Evolutionary conservation across 306 rosid genomes (phyloP).

Genomic region (Vachellia pachyceras): DNA sequence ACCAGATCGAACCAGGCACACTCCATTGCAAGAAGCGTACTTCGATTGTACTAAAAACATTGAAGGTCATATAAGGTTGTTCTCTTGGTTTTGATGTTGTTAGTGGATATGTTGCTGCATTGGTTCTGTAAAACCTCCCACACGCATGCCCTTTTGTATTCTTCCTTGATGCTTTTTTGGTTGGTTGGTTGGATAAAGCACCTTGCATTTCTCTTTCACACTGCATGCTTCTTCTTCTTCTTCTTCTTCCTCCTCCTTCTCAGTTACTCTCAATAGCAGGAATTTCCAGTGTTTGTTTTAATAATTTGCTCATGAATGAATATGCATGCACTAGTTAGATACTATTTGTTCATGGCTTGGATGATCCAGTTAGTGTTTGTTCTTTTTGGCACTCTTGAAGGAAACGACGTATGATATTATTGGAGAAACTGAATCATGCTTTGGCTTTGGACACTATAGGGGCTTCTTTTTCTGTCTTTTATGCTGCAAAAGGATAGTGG

Average conservation of each 20-base stretch:
- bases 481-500: conserved; percentile 21
- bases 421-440: not conserved
- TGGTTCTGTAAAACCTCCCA: conserved; percentile 51
- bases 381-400: not conserved
- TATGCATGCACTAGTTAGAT: not conserved
- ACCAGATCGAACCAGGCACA: too few species aligned
- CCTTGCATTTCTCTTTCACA: conserved; percentile 45
- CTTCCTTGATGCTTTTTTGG: conserved; percentile 21
- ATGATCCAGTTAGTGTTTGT: too few species aligned
- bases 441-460: conserved; percentile 27
- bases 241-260: too few species aligned
- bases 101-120: too few species aligned
- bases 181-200: conserved; percentile 55
- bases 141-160: conserved; percentile 54
- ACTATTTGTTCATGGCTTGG: conserved; percentile 4
- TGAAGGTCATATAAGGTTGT: too few species aligned
- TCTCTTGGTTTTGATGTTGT: too few species aligned
- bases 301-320: not conserved
- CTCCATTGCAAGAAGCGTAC: too few species aligned
- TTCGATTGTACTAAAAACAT: too few species aligned
- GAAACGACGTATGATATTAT: not conserved
- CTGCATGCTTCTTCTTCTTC: conserved; percentile 59
- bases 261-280: conserved; percentile 55
- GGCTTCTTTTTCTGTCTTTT: conserved; percentile 31
- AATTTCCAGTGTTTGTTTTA: conserved; percentile 47